These are phyloP conservation scores for Colletotrichum ledebouriae DNA, from an alignment of 2,329 filamentous ascomycete species.

Conservation along the genomic window DNA sequence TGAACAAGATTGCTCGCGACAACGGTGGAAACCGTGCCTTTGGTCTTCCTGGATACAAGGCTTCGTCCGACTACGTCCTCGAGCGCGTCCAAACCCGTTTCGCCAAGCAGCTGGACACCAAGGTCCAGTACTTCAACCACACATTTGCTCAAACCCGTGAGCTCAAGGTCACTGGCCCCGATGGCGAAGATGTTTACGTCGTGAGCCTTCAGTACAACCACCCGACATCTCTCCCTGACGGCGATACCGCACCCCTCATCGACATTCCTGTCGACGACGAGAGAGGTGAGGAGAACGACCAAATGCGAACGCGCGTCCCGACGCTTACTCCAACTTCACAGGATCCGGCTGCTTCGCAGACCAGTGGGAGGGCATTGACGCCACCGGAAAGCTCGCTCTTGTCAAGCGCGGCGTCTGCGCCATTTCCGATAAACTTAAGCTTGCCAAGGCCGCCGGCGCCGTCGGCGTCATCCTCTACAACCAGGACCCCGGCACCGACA, in stretches of 20 bases:
- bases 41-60: slow-evolving; percentile 69
- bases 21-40: slow-evolving; percentile 73
- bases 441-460: slow-evolving; percentile 59
- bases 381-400: slow-evolving; percentile 59
- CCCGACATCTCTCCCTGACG: slow-evolving; percentile 55
- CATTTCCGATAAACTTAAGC: slow-evolving; percentile 58
- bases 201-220: slow-evolving; percentile 62
- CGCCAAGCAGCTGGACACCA: slow-evolving; percentile 58
- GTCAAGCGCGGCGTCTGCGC: slow-evolving; percentile 60
- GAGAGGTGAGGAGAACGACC: slow-evolving; percentile 37
- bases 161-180: slow-evolving; percentile 60
- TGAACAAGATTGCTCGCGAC: slow-evolving; percentile 66
- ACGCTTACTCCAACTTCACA: background rate
- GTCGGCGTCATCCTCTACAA: slow-evolving; percentile 70
- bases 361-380: slow-evolving; percentile 60
- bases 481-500: slow-evolving; percentile 63
- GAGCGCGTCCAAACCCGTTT: slow-evolving; percentile 58
- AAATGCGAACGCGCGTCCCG: rapidly evolving
- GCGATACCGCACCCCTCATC: slow-evolving; percentile 54
- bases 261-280: slow-evolving; percentile 54
- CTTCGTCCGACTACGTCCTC: slow-evolving; percentile 69
- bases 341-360: slow-evolving; percentile 58
- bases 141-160: slow-evolving; percentile 58
- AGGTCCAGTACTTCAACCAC: slow-evolving; percentile 61
- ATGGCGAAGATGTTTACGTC: slow-evolving; percentile 59